phyloP scores from a whole-genome alignment of 2,329 filamentous ascomycete species.

The Aspergillus felis region DNA sequence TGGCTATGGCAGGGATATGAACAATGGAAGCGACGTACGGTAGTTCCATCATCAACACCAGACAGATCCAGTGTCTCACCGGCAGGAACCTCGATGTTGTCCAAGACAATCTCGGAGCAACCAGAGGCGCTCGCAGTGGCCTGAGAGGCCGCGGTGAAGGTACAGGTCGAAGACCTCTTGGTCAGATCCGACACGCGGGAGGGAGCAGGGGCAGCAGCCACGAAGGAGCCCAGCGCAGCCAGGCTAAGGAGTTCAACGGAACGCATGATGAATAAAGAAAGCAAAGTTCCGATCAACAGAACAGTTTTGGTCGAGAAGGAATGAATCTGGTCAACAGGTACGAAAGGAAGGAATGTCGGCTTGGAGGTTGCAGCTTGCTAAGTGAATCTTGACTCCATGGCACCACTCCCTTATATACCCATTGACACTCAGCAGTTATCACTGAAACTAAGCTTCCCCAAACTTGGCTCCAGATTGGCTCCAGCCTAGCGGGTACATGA shows the following conservation, averaged over 20 bases:
- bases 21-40: constrained; percentile 25
- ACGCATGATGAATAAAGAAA: constrained; percentile 16
- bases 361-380: too few relatives aligned
- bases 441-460: not conserved
- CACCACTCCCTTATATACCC: not conserved
- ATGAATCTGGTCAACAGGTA: not conserved
- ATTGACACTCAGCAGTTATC: not conserved
- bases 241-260: constrained; percentile 17
- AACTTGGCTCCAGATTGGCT: not conserved
- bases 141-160: constrained; percentile 50
- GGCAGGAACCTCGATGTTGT: constrained; percentile 53
- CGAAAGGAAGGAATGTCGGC: constrained; percentile 1
- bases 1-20: not conserved
- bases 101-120: constrained; percentile 54
- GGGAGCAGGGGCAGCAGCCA: constrained; percentile 21
- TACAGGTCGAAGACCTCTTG: constrained; percentile 44
- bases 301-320: not conserved
- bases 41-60: constrained; percentile 48
- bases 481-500: not conserved
- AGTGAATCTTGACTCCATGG: too few relatives aligned
- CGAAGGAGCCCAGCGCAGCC: constrained; percentile 15
- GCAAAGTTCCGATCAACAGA: constrained; percentile 13
- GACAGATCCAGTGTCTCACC: constrained; percentile 58
- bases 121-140: constrained; percentile 48
- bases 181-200: constrained; percentile 19